phyloP scores from a whole-genome alignment of 1,139 yeast species.

The Geotrichum candidum region DNA sequence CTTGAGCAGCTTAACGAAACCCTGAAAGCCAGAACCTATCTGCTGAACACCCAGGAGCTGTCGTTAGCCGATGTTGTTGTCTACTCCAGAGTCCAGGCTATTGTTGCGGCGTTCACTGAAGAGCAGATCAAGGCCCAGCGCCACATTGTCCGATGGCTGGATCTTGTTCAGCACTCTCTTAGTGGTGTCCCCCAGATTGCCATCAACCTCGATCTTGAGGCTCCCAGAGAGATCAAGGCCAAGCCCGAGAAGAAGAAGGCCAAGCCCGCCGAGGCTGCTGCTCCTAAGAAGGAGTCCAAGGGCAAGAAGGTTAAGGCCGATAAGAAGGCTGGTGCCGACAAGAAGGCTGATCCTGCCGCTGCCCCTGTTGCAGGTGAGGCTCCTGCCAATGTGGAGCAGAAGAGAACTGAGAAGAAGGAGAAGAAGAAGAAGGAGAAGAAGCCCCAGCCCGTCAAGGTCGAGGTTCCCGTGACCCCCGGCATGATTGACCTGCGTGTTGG shows the following conservation, averaged over 20 bases:
- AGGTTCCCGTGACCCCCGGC: conserved; percentile 67
- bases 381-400: conserved; percentile 31
- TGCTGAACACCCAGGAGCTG: conserved; percentile 57
- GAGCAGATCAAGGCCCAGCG: conserved; percentile 55
- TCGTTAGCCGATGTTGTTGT: conserved; percentile 63
- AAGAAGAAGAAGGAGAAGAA: conserved; percentile 52
- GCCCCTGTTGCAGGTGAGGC: conserved; percentile 21
- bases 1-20: conserved; percentile 56
- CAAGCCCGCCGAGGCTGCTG: conserved; percentile 24
- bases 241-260: conserved; percentile 44
- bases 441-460: conserved; percentile 45
- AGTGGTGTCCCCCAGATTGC: conserved; percentile 48
- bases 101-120: conserved; percentile 51
- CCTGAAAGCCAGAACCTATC: conserved; percentile 62
- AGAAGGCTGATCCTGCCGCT: conserved; percentile 10
- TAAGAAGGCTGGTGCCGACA: conserved; percentile 35
- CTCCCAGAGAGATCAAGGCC: conserved; percentile 64
- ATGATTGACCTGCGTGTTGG: conserved; percentile 93
- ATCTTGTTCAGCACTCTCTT: conserved; percentile 63
- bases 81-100: conserved; percentile 58
- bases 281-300: conserved; percentile 30
- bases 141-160: conserved; percentile 89
- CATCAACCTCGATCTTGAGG: conserved; percentile 53
- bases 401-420: conserved; percentile 41
- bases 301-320: conserved; percentile 37